These are phyloP conservation scores for Lactuca saligna DNA, from an alignment of 129 eudicot genomes.

Conservation along the genomic window DNA sequence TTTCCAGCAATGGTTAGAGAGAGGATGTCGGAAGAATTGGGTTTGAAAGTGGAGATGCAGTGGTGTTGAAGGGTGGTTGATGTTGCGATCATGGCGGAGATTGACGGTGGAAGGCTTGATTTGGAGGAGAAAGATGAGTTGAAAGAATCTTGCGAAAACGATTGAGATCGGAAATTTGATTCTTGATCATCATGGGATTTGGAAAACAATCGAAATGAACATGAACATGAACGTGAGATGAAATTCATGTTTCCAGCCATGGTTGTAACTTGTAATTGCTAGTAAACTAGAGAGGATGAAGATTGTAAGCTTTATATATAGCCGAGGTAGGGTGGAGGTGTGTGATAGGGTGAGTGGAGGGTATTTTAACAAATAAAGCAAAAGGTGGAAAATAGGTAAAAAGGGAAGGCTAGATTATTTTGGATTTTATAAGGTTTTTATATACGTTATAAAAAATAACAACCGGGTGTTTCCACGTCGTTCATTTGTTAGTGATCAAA, in stretches of 20 bases:
- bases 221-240: slow-evolving; percentile 25
- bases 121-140: slow-evolving; percentile 51
- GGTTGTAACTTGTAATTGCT: background rate
- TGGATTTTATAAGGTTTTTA: slow-evolving; percentile 8
- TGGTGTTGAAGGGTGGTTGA: slow-evolving; percentile 36
- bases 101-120: slow-evolving; percentile 58
- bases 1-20: slow-evolving; percentile 52
- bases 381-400: slow-evolving; percentile 22
- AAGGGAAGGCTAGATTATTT: slow-evolving; percentile 17
- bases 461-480: too few species aligned
- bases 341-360: background rate
- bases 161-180: slow-evolving; percentile 29
- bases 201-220: slow-evolving; percentile 29
- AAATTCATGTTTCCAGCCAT: slow-evolving; percentile 25
- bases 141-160: slow-evolving; percentile 42
- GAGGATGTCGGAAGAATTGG: slow-evolving; percentile 57
- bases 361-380: background rate
- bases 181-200: slow-evolving; percentile 20
- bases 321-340: background rate
- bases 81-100: slow-evolving; percentile 49
- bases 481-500: too few species aligned
- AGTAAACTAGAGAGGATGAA: background rate
- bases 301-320: slow-evolving; percentile 28
- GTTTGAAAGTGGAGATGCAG: slow-evolving; percentile 52
- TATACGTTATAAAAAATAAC: too few species aligned